phyloP scores from a whole-genome alignment of 1,284 basidiomycete species.

The Moesziomyces antarcticus region DNA sequence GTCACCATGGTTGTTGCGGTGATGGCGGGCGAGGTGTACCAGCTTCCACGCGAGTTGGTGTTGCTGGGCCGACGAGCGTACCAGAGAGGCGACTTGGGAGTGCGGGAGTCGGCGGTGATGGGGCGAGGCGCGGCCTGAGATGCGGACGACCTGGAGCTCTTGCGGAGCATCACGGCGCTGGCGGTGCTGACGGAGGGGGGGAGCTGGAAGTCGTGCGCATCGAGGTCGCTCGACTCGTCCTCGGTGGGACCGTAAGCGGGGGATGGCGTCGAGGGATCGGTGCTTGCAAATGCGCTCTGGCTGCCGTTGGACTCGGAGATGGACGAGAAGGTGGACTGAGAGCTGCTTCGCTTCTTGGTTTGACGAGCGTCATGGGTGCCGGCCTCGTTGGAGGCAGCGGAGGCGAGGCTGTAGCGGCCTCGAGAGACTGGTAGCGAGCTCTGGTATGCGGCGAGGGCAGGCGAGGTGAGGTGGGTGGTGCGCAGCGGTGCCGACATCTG shows the following conservation, averaged over 20 bases:
- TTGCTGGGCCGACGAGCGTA: constrained; percentile 55
- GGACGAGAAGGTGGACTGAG: constrained; percentile 60
- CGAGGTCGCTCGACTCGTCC: constrained; percentile 56
- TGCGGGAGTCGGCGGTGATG: constrained; percentile 33
- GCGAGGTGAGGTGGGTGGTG: constrained; percentile 51
- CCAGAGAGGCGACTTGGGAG: constrained; percentile 50
- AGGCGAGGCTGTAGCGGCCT: constrained; percentile 33
- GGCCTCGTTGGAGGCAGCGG: constrained; percentile 17
- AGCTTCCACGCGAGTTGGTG: constrained; percentile 55
- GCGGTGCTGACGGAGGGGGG: constrained; percentile 54
- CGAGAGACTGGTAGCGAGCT: constrained; percentile 43
- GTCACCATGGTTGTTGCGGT: constrained; percentile 51
- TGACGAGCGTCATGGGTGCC: constrained; percentile 10
- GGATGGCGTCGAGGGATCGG: constrained; percentile 53
- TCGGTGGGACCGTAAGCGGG: constrained; percentile 45
- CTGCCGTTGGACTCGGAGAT: constrained; percentile 53
- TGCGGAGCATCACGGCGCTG: constrained; percentile 50
- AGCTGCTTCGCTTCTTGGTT: constrained; percentile 54
- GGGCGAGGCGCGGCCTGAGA: constrained; percentile 21
- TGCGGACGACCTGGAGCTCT: constrained; percentile 26
- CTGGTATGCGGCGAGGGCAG: constrained; percentile 55
- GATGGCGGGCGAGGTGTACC: constrained; percentile 56
- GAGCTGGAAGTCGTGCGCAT: constrained; percentile 52
- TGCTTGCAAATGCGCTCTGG: constrained; percentile 48
- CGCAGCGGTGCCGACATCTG: constrained; percentile 50